Base-by-base conservation (phyloP, 2,329 filamentous ascomycete genomes). In the Sclerotinia borealis region DNA sequence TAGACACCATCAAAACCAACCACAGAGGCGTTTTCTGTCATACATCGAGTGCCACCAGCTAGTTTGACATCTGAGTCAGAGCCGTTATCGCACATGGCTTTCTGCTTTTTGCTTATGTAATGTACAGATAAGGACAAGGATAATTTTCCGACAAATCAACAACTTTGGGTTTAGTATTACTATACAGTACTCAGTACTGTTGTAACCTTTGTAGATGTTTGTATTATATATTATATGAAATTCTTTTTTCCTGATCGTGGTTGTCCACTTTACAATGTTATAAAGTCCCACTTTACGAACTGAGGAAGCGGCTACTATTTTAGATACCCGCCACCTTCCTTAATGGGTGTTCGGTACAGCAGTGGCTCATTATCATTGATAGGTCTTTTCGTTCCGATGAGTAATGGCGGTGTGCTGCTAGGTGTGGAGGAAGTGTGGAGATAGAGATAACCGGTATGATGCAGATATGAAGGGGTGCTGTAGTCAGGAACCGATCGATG, bases 391-490 rank as follows among this genome's bases (percentile, higher is more conserved):
- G 37, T 43, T 55, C 25, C 37, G 52, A 55, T 22, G 19, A 56
- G 11, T 34, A 8, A 34, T 56, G 39, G 54, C 54, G 54, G 54
- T 56, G n/a, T n/a, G n/a, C n/a, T n/a, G n/a, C n/a, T n/a, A n/a
- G n/a, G n/a, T n/a, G 54, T 56, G 54, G 54, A 34, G 22, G 54
- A 56, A 56, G 54, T 31, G 54, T 56, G 54, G 54, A 56, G 54
- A 34, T 25, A 9, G 29, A 58, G 27, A 37, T 41, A n/a, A n/a
- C n/a, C n/a, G n/a, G n/a, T n/a, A n/a, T 15, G 65, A 64, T 37
- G 31, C 37, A 25, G 39, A 10, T 34, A 25, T 45, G 52, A 56
- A 56, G 37, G 52, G 52, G 39, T 56, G n/a, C 39, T 25, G 52
- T 43, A 56, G 39, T 56, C 54, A 56, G 54, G 39, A 56, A 56